phyloP scores from a whole-genome alignment of 805 yeast species.

The Pichia deserticola region DNA sequence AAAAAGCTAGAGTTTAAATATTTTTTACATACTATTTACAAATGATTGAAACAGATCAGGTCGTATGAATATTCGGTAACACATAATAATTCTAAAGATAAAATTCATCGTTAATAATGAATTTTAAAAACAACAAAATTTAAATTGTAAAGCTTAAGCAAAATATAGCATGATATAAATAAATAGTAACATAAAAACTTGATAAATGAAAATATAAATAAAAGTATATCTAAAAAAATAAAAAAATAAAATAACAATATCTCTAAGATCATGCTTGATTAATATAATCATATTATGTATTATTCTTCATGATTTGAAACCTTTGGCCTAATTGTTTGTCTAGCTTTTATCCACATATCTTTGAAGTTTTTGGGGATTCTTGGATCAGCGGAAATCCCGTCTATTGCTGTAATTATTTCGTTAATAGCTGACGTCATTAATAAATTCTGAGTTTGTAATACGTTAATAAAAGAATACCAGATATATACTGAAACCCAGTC shows the following conservation, averaged over 20 bases:
- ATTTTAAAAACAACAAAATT: no score
- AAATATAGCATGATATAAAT: no score
- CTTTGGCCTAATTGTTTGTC: slow-evolving; percentile 21
- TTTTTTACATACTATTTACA: background rate
- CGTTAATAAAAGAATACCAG: slow-evolving; percentile 59
- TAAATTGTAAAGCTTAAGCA: no score
- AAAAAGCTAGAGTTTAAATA: background rate
- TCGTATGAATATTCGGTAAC: no score
- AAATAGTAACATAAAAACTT: no score
- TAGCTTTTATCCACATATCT: slow-evolving; percentile 39
- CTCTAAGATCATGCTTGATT: no score
- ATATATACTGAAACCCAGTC: slow-evolving; percentile 49
- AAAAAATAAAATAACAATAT: no score
- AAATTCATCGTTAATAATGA: no score
- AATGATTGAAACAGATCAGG: background rate
- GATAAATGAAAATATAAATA: no score
- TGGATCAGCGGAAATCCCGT: slow-evolving; percentile 48
- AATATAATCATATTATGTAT: background rate
- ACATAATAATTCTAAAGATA: background rate
- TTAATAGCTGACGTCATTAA: slow-evolving; percentile 45
- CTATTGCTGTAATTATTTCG: slow-evolving; percentile 2
- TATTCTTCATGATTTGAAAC: background rate
- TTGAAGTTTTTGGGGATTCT: slow-evolving; percentile 41
- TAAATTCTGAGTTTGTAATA: slow-evolving; percentile 69
- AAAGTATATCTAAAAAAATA: no score